Evolutionary conservation across 1,284 basidiomycete genomes (phyloP).

Genomic region (Marasmius oreades): DNA sequence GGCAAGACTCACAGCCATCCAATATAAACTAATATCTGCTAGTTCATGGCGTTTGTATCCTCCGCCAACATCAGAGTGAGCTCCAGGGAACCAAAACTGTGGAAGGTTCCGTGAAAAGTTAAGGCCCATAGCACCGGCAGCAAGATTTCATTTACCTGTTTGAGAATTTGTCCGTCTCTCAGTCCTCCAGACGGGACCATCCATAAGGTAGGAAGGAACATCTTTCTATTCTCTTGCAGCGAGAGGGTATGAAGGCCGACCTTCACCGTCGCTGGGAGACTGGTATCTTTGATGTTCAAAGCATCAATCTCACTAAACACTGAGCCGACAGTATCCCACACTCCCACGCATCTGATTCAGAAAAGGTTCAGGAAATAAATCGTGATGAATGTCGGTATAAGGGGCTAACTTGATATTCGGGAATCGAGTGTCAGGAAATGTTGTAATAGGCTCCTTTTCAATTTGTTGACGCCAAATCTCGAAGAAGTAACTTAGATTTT

Average conservation of each 20-base stretch:
- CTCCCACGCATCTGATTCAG: slow-evolving; percentile 16
- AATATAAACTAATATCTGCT: slow-evolving; percentile 21
- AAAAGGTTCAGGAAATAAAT: too few species aligned
- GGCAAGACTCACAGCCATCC: slow-evolving; percentile 22
- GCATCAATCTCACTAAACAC: slow-evolving; percentile 18
- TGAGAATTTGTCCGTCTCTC: neutral
- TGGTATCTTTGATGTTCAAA: slow-evolving; percentile 21
- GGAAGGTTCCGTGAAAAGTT: too few species aligned
- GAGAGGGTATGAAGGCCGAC: slow-evolving; percentile 25
- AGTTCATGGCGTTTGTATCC: slow-evolving; percentile 21
- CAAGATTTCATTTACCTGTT: slow-evolving; percentile 13
- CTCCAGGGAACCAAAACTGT: slow-evolving; percentile 23
- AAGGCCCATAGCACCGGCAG: too few species aligned
- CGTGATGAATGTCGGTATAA: too few species aligned
- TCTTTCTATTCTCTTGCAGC: slow-evolving; percentile 24
- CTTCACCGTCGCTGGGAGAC: slow-evolving; percentile 20
- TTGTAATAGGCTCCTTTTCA: too few species aligned
- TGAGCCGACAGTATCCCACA: slow-evolving; percentile 28
- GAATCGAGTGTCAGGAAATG: too few species aligned
- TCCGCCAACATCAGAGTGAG: slow-evolving; percentile 23
- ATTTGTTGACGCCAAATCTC: too few species aligned
- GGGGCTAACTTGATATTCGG: too few species aligned
- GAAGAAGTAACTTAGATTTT: too few species aligned
- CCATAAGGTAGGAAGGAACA: slow-evolving; percentile 26
- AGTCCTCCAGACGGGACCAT: slow-evolving; percentile 8